These are phyloP conservation scores for Pharus latifolius DNA, from an alignment of 176 grass and related monocot genomes.

Conservation along the genomic window DNA sequence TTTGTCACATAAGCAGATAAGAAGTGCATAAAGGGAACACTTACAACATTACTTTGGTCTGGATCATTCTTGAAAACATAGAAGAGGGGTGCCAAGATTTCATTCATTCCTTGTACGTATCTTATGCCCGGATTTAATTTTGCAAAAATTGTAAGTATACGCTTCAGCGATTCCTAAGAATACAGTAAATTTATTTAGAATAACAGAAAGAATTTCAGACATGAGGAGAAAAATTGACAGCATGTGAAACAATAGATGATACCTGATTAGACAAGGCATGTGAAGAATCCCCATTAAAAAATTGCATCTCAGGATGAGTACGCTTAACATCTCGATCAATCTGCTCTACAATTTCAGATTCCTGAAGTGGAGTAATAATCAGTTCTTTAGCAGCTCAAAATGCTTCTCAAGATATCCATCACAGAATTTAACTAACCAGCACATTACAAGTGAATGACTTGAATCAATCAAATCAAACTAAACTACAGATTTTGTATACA, in stretches of 20 bases:
- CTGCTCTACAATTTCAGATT: constrained; percentile 83
- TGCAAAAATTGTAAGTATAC: constrained; percentile 88
- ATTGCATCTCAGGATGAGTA: constrained; percentile 94
- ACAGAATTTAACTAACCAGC: background rate
- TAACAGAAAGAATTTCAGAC: background rate
- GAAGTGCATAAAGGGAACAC: background rate
- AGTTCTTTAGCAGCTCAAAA: constrained; percentile 14
- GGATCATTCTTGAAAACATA: constrained; percentile 94
- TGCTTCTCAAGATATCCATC: background rate
- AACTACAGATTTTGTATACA: background rate
- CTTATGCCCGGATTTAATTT: constrained; percentile 95
- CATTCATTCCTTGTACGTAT: constrained; percentile 99
- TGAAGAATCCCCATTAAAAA: constrained; percentile 62
- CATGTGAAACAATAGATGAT: constrained; percentile 13
- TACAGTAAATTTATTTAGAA: constrained; percentile 14
- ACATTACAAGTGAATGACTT: background rate
- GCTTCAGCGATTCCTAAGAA: constrained; percentile 76
- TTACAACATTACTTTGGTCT: constrained; percentile 51
- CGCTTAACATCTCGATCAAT: constrained; percentile 98
- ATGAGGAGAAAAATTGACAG: background rate
- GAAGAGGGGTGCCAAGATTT: constrained; percentile 86
- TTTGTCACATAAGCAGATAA: background rate
- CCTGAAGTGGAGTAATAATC: constrained; percentile 33
- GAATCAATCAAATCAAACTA: background rate
- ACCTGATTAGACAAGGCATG: constrained; percentile 84